These are phyloP conservation scores for Globisporangium nunn DNA, from an alignment of 352 stramenopile genomes.

Conservation along the genomic window DNA sequence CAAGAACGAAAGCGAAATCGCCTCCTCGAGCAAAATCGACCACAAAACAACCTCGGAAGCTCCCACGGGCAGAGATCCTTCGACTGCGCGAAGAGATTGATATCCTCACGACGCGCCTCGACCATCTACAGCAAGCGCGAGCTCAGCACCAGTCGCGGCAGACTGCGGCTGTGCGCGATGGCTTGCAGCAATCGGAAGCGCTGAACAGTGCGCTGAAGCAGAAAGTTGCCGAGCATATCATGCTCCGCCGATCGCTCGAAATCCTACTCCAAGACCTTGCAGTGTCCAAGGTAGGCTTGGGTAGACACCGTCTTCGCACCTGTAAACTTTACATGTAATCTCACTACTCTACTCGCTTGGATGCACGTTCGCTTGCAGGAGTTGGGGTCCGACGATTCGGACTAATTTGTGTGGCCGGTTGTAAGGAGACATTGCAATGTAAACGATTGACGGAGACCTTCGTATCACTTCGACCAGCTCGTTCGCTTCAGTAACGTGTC, in stretches of 20 bases:
- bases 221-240: neutral
- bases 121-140: conserved; percentile 3
- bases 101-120: conserved; percentile 4
- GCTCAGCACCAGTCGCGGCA: neutral
- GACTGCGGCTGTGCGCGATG: neutral
- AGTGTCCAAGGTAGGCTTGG: neutral
- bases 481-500: too few species aligned
- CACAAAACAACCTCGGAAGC: conserved; percentile 3
- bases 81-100: conserved; percentile 7
- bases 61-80: conserved; percentile 7
- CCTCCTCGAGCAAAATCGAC: neutral
- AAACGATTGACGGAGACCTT: too few species aligned
- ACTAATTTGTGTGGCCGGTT: too few species aligned
- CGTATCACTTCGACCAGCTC: too few species aligned
- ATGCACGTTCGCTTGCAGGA: neutral
- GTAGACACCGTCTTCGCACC: neutral
- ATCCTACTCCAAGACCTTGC: neutral
- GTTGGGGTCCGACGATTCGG: neutral
- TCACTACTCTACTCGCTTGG: neutral
- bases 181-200: neutral
- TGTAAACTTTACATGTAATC: neutral
- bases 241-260: neutral
- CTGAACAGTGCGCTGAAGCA: neutral
- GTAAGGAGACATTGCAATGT: too few species aligned
- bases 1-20: neutral